phyloP scores from a whole-genome alignment of 306 rosid species.

The Vachellia collinsii region DNA sequence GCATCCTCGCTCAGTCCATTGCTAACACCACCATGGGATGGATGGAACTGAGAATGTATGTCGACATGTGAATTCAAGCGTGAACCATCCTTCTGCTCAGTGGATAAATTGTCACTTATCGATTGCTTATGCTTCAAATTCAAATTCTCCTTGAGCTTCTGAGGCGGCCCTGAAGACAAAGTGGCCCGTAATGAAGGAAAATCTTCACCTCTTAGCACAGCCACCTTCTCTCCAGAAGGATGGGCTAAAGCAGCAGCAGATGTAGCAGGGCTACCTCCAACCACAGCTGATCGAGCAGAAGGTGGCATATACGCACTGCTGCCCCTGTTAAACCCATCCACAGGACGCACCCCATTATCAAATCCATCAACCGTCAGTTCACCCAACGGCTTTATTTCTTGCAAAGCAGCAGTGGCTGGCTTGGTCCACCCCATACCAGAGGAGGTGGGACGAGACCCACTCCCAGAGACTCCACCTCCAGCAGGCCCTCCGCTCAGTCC shows the following conservation, averaged over 20 bases:
- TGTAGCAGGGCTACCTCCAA: slow-evolving; percentile 38
- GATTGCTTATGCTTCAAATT: slow-evolving; percentile 58
- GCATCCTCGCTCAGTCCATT: slow-evolving; percentile 44
- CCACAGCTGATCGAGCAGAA: slow-evolving; percentile 55
- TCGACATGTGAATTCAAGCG: slow-evolving; percentile 45
- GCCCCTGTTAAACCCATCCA: slow-evolving; percentile 45
- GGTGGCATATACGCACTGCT: slow-evolving; percentile 66
- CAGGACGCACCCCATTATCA: slow-evolving; percentile 46
- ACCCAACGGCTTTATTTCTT: slow-evolving; percentile 52
- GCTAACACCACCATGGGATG: slow-evolving; percentile 34
- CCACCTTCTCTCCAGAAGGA: slow-evolving; percentile 44
- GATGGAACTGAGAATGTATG: slow-evolving; percentile 46
- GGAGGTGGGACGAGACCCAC: slow-evolving; percentile 73
- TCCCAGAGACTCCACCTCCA: slow-evolving; percentile 66
- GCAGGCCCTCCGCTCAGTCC: slow-evolving; percentile 68
- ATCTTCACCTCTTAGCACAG: slow-evolving; percentile 89
- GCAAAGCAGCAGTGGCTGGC: slow-evolving; percentile 53
- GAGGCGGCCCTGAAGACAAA: slow-evolving; percentile 60
- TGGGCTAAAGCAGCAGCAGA: slow-evolving; percentile 37
- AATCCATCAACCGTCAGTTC: slow-evolving; percentile 51
- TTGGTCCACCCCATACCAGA: slow-evolving; percentile 94
- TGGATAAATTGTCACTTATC: slow-evolving; percentile 40
- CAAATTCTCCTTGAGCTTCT: slow-evolving; percentile 65
- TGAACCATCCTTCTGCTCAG: slow-evolving; percentile 52
- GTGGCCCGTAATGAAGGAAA: slow-evolving; percentile 90